Conservation (phyloP, 1,284 basidiomycete species). For the Sporisorium graminicola region DNA sequence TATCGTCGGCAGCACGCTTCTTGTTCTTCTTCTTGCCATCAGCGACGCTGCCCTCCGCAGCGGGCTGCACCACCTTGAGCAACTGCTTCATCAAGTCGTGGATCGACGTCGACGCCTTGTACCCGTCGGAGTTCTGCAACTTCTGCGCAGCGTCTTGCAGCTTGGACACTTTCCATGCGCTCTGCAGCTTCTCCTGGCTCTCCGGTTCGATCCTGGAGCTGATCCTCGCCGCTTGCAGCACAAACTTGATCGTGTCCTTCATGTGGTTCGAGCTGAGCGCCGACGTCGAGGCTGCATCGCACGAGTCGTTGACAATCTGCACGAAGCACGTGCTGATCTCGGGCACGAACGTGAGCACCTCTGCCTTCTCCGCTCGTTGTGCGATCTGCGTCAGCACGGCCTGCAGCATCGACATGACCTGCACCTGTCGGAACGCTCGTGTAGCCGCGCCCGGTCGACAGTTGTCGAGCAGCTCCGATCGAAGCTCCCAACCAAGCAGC, state of each 20-base stretch:
- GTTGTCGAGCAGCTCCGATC: constrained; percentile 75
- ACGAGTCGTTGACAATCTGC: constrained; percentile 74
- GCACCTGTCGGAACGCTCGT: constrained; percentile 70
- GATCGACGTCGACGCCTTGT: constrained; percentile 70
- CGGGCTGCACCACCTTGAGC: constrained; percentile 57
- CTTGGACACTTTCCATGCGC: constrained; percentile 70
- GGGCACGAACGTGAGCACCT: constrained; percentile 74
- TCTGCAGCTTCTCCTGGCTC: constrained; percentile 23
- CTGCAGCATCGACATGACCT: constrained; percentile 81
- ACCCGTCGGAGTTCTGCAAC: constrained; percentile 41
- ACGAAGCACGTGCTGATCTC: constrained; percentile 74
- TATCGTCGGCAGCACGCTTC: constrained; percentile 40
- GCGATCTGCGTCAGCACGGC: constrained; percentile 77
- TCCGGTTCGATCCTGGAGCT: constrained; percentile 72
- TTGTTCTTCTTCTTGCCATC: constrained; percentile 30
- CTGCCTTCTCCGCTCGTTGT: constrained; percentile 65
- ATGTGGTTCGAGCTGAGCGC: constrained; percentile 77
- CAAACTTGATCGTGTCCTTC: constrained; percentile 84
- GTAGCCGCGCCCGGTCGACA: constrained; percentile 56
- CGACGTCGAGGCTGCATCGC: constrained; percentile 70
- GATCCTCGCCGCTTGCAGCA: constrained; percentile 77
- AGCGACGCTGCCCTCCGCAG: constrained; percentile 19
- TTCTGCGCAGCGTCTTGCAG: constrained; percentile 36
- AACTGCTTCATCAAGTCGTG: constrained; percentile 74
- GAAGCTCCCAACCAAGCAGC: constrained; percentile 78